Base-by-base conservation (phyloP, 257 asterid species). In the Salvia hispanica region DNA sequence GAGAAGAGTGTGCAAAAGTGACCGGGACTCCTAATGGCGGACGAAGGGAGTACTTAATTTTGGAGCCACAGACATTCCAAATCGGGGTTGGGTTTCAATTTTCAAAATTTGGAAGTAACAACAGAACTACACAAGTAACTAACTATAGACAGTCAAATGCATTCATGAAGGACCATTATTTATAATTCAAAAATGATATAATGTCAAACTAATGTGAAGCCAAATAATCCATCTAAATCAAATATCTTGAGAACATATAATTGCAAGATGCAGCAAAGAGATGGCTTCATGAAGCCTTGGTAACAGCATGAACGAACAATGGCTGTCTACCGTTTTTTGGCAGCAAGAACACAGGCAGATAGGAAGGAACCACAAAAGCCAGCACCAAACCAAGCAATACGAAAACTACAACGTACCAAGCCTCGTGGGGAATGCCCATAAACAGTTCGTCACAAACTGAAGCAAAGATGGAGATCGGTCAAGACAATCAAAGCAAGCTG, bases 401-500 rank as follows among this genome's bases (percentile, higher is more conserved):
- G 72, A 89, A 46, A 70, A 75, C 69, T 15, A 75, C 90, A n/a
- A 89, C 87, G 21, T 76, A 79, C 96, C 98, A 92, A 66, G 92
- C 91, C 72, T 84, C 72, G 42, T 79, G 83, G 55, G 98, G 92
- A 66, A 92, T 89, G 67, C 98, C 96, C 62, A 89, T 62, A 68
- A 85, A 67, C 73, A 89, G 75, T 77, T 92, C 95, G 72, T 89
- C 96, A 72, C 98, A 92, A 74, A 89, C 98, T 91, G 96, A 74
- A 80, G 75, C 12, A 58, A 62, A 71, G 34, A 53, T 39, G n/a
- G 64, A 58, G 46, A 58, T 13, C 9, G 0, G 60, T 67, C 56
- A 71, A 42, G 37, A 21, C 46, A 56, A 66, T 52, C 77, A 72
- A 28, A 31, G 36, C 4, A 15, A 42, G n/a, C 33, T 18, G 2